phyloP scores from a whole-genome alignment of 768 basidiomycete species.

The Macrocybe gigantea region DNA sequence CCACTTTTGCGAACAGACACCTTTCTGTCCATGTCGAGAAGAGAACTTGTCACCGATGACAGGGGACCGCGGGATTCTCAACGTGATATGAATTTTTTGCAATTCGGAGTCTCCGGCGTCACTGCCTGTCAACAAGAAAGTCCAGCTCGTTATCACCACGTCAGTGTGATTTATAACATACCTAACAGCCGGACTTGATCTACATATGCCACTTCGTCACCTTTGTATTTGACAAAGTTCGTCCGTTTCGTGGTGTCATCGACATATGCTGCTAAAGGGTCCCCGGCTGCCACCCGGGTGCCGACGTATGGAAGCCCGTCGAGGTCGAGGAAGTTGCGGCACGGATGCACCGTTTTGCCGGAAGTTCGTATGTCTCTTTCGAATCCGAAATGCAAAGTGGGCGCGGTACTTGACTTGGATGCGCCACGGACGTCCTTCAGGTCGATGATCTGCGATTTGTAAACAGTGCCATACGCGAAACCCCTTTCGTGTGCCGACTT shows the following conservation, averaged over 20 bases:
- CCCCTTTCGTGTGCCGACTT: conserved; percentile 98
- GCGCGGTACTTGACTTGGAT: conserved; percentile 44
- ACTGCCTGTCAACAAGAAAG: conserved; percentile 44
- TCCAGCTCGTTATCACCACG: background rate
- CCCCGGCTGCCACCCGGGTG: conserved; percentile 59
- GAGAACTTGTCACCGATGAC: conserved; percentile 99
- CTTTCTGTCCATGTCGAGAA: conserved; percentile 97
- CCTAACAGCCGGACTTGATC: conserved; percentile 91
- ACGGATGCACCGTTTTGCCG: conserved; percentile 40
- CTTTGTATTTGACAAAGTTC: conserved; percentile 90
- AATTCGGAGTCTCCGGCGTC: conserved; percentile 85
- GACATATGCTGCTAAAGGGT: conserved; percentile 79
- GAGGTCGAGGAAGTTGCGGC: conserved; percentile 51
- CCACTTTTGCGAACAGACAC: conserved; percentile 99
- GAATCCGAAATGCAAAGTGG: conserved; percentile 86
- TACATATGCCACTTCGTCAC: conserved; percentile 85
- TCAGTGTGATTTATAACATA: conserved; percentile 23
- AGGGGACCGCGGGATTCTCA: conserved; percentile 90
- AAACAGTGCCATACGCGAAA: conserved; percentile 93
- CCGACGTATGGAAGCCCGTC: conserved; percentile 89
- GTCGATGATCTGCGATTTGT: conserved; percentile 91
- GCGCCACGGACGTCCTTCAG: conserved; percentile 75
- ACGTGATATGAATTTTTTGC: conserved; percentile 89
- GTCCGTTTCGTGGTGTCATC: conserved; percentile 84
- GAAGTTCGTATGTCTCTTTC: conserved; percentile 61